Conservation (phyloP, 192 early-diverging fungal genomes). For the Phycomyces blakesleeanus region DNA sequence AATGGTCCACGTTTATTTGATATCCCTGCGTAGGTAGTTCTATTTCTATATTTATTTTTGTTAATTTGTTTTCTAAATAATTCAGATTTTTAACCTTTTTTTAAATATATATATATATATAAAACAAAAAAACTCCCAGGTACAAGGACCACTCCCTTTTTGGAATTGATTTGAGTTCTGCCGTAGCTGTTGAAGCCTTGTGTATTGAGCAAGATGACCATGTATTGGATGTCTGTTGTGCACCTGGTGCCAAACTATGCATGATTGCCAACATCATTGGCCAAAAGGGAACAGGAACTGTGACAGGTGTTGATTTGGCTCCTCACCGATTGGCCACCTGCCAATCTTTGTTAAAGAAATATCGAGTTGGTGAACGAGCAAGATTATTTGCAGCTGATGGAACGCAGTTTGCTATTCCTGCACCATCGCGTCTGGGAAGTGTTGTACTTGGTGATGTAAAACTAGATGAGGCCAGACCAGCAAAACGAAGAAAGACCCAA, state of each 20-base stretch:
- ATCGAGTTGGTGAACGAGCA: conserved; percentile 47
- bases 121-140: too few species aligned
- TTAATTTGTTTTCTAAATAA: conserved; percentile 1
- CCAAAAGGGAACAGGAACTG: conserved; percentile 66
- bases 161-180: conserved; percentile 79
- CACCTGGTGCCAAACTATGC: conserved; percentile 80
- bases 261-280: conserved; percentile 70
- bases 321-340: conserved; percentile 70
- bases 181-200: conserved; percentile 77
- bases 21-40: conserved; percentile 39
- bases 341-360: conserved; percentile 69
- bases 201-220: conserved; percentile 72
- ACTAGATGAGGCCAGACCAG: conserved; percentile 11
- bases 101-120: too few species aligned
- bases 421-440: conserved; percentile 56
- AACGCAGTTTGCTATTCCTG: conserved; percentile 65
- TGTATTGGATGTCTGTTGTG: conserved; percentile 71
- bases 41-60: neutral
- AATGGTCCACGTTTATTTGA: conserved; percentile 46
- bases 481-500: conserved; percentile 6
- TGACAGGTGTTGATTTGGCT: conserved; percentile 91
- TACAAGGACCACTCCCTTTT: conserved; percentile 35
- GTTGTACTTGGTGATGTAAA: neutral
- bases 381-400: conserved; percentile 83
- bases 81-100: conserved; percentile 15